Conservation (phyloP, 306 rosid genomes). For the Hippophae tibetana region DNA sequence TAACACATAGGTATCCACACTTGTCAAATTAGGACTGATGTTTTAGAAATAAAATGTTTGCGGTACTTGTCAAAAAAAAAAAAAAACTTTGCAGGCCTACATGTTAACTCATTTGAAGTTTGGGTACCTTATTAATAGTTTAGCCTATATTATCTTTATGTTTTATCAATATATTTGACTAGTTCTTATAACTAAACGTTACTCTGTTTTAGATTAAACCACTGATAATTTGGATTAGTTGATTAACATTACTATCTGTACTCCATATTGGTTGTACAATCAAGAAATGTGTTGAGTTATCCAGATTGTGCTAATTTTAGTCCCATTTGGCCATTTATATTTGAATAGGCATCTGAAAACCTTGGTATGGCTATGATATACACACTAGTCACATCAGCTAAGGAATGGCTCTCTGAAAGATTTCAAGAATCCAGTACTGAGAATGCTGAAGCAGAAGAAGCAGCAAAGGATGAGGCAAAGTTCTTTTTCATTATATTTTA, state of each 20-base stretch:
- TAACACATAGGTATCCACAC: too few species aligned
- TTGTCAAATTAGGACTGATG: too few species aligned
- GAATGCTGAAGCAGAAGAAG: slow-evolving; percentile 66
- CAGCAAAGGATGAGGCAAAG: slow-evolving; percentile 78
- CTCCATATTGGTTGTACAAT: neutral
- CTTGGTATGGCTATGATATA: slow-evolving; percentile 99
- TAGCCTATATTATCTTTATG: too few species aligned
- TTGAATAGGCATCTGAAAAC: slow-evolving; percentile 85
- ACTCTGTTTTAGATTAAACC: too few species aligned
- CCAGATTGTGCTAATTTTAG: neutral
- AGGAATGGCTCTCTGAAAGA: slow-evolving; percentile 84
- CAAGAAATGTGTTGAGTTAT: neutral
- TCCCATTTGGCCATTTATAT: slow-evolving; percentile 5
- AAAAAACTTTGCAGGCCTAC: too few species aligned
- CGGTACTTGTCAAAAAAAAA: too few species aligned
- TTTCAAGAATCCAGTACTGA: slow-evolving; percentile 50
- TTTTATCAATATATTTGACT: too few species aligned
- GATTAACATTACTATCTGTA: neutral
- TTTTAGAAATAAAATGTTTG: too few species aligned
- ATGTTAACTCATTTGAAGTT: too few species aligned
- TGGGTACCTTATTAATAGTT: too few species aligned
- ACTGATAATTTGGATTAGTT: too few species aligned
- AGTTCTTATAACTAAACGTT: too few species aligned
- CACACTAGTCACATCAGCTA: slow-evolving; percentile 82
- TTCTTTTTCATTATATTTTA: slow-evolving; percentile 15